Evolutionary conservation across 345 rosid species (phyloP).

Genomic region (Xanthoceras sorbifolium): DNA sequence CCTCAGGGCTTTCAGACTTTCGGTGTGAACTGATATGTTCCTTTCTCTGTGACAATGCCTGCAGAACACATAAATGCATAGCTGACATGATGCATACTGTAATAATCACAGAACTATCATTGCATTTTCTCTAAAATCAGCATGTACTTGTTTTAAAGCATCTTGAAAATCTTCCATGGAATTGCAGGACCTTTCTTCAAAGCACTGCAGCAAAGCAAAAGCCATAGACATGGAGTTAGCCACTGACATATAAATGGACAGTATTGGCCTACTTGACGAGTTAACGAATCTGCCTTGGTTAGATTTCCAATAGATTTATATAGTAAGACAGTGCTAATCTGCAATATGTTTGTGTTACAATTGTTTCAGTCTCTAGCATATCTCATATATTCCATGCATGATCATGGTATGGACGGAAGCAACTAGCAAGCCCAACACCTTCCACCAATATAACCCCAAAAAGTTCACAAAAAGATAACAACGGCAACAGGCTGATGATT

Average conservation of each 20-base stretch:
- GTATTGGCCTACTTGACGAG: background rate
- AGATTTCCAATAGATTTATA: background rate
- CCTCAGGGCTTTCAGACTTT: constrained; percentile 13
- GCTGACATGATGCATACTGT: background rate
- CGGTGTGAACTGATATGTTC: constrained; percentile 14
- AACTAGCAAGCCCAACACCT: background rate
- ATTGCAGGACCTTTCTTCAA: constrained; percentile 30
- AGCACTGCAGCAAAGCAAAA: constrained; percentile 15
- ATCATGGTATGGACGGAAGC: background rate
- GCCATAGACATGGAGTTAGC: background rate
- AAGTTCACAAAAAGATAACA: background rate
- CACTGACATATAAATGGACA: background rate
- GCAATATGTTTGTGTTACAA: background rate
- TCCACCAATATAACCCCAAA: background rate
- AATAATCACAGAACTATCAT: background rate
- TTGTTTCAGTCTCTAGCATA: background rate
- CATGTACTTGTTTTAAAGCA: constrained; percentile 22
- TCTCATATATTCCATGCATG: background rate
- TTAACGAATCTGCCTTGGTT: background rate
- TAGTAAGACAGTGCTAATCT: background rate
- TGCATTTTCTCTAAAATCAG: background rate
- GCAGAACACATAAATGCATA: background rate
- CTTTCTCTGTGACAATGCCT: constrained; percentile 20
- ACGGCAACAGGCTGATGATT: background rate
- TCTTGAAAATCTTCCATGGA: constrained; percentile 17